Evolutionary conservation across 108 stramenopile genomes (phyloP), one percentile per base, ranked within the genome.

Genomic region (Nitzschia sp.): DNA sequence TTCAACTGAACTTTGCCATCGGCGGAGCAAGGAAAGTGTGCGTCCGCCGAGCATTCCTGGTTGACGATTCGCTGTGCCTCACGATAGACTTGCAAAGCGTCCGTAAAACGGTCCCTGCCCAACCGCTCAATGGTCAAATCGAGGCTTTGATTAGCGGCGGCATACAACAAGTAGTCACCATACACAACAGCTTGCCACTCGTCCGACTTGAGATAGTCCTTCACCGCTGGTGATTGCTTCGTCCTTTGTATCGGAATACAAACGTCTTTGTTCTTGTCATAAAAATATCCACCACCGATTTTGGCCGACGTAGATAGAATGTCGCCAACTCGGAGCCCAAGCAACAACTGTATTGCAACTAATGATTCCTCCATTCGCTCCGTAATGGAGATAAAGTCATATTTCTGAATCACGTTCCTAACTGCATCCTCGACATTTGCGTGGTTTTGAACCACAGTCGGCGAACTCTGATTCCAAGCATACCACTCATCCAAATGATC

Each of bases 51-150:
- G 47, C 78, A 79, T 31, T 55, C 38, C 19, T 68, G 64, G 33
- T 56, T 9, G 30, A 47, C 74, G 3, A 5, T 28, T 27, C 57
- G 59, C 26, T 59, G 31, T 30, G 59, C 33, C 5, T 21, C 25
- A 33, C 65, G 69, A 65, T 60, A 81, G 29, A 55, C 25, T 9
- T 47, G 23, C 66, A 83, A 24, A 6, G 66, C 58, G 15, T 30
- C 23, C 2, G 73, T 74, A 54, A 86, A 81, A 23, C 28, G 34
- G 13, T 56, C 46, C 48, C 56, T 34, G 2, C 85, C 85, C 28
- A 86, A 36, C 15, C 18, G 34, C 27, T 76, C 77, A 70, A 86
- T 86, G 1, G 85, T 86, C 61, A 64, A 19, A 26, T 86, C 85
- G 36, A 86, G 68, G 66, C 82, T 83, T 42, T 54, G 60, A 34